Conservation (phyloP, 495 filamentous ascomycete genomes). For the Cairneyella variabilis region DNA sequence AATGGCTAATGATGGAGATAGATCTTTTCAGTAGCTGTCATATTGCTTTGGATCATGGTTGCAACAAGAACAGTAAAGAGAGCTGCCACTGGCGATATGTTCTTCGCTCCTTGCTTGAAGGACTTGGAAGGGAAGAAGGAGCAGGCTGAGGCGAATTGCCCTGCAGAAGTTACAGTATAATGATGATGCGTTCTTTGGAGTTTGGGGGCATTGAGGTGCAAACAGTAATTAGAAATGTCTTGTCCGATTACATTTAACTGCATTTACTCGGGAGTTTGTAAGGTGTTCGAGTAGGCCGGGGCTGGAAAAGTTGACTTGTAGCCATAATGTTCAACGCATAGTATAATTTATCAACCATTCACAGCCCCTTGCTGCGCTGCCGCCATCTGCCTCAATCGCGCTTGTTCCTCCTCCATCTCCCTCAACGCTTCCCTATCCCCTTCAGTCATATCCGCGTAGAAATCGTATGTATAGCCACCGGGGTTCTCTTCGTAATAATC, state of each 20-base stretch:
- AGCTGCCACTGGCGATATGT: constrained; percentile 40
- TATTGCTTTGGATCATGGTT: constrained; percentile 50
- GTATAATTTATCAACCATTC: too few relatives aligned
- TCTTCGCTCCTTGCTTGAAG: constrained; percentile 49
- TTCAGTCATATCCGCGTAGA: neutral
- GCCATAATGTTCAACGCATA: too few relatives aligned
- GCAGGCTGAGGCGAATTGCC: constrained; percentile 8
- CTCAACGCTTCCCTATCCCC: neutral
- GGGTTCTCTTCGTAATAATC: neutral
- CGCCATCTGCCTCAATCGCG: neutral
- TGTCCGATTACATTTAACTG: too few relatives aligned
- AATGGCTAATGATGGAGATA: constrained; percentile 14
- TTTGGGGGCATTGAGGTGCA: too few relatives aligned
- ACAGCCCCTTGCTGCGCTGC: too few relatives aligned
- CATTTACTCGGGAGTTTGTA: too few relatives aligned
- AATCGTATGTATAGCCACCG: too few relatives aligned
- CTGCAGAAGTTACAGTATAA: neutral
- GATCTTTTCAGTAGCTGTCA: constrained; percentile 46
- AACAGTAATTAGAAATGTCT: too few relatives aligned
- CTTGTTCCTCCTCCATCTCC: neutral
- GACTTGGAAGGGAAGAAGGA: constrained; percentile 28
- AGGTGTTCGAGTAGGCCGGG: too few relatives aligned
- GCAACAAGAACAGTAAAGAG: constrained; percentile 40
- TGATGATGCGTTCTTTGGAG: too few relatives aligned
- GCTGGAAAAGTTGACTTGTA: too few relatives aligned